Evolutionary conservation across 2,329 filamentous ascomycete genomes (phyloP), one percentile per base, ranked within the genome.

Genomic region (Paramyrothecium roridum): DNA sequence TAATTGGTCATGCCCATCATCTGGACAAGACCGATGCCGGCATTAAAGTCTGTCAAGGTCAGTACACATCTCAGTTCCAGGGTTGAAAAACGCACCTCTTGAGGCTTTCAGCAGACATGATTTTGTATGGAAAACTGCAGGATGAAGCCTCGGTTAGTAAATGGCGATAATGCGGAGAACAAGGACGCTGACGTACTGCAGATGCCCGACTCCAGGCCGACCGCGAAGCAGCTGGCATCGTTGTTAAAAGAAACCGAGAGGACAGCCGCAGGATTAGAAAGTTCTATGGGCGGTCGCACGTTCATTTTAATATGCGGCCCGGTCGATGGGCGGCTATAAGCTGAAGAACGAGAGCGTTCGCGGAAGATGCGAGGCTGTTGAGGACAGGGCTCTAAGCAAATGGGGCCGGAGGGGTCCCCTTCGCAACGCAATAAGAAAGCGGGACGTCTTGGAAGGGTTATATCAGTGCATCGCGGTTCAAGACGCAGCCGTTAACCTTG

Each of bases 1-100:
- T 93, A 96, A 74, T 93, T 93, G 53, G 90, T 87, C 62, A 86
- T 89, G 48, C 89, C 90, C 70, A 96, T 86, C 90, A 96, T 95
- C 71, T 92, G 88, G 23, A 88, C 90, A 45, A 91, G 80, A 45
- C 89, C 90, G 60, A 96, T 86, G 49, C 92, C 91, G 19, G 88
- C 90, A 69, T 89, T 90, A 76, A 92, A 91, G 64, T 90, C 87
- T 88, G 48, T 23, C 22, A 23, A 13, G 17, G 13, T 22, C 51
- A 56, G 34, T 55, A 43, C n/a, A 17, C 12, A n/a, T 23, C 16
- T 30, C 10, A 30, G 26, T 10, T 30, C 4, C 26, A 30, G 4
- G 26, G 26, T 4, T 10, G 4, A 30, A 10, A 30, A 30, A 6
- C 26, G 26, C 65, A 80, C 76, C 76, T 66, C 79, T 73, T 20